A percentile compares a stretch with the other conserved stretches of the same genome.
phyloP scores from a whole-genome alignment of 2,329 filamentous ascomycete species.

The Westerdykella ornata region DNA sequence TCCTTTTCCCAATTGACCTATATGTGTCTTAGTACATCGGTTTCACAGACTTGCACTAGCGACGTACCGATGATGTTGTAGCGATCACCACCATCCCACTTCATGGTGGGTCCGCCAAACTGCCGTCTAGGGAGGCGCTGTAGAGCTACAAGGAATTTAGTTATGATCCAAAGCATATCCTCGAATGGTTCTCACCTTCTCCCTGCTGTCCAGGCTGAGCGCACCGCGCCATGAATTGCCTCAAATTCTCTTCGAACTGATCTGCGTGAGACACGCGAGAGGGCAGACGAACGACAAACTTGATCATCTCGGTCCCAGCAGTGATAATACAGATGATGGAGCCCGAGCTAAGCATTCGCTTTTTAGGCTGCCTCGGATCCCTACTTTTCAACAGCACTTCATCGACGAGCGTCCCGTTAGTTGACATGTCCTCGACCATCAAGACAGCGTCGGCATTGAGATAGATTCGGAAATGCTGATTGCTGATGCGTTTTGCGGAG shows the following conservation, averaged over 20 bases:
- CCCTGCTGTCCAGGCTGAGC: constrained; percentile 5
- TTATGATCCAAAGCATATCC: too few relatives aligned
- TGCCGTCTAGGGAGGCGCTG: constrained; percentile 22
- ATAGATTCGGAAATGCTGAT: constrained; percentile 92
- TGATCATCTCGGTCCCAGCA: constrained; percentile 55
- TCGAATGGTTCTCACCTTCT: too few relatives aligned
- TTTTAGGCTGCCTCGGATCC: constrained; percentile 35
- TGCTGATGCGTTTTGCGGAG: constrained; percentile 70
- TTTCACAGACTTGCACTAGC: too few relatives aligned
- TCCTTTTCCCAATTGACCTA: constrained; percentile 79
- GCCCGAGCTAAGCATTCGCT: constrained; percentile 63
- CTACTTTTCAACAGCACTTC: constrained; percentile 56
- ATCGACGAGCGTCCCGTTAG: constrained; percentile 92
- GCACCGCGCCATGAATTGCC: constrained; percentile 53
- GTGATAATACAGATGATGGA: constrained; percentile 64
- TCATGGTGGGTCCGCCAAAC: constrained; percentile 53
- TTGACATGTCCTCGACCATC: constrained; percentile 90
- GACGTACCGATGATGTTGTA: constrained; percentile 85
- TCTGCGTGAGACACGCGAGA: constrained; percentile 59
- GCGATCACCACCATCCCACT: constrained; percentile 69
- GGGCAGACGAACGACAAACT: constrained; percentile 81
- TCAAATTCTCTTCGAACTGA: constrained; percentile 62
- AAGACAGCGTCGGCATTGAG: constrained; percentile 78
- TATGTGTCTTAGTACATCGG: too few relatives aligned
- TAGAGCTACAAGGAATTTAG: constrained; percentile 7